phyloP scores from a whole-genome alignment of 768 basidiomycete species.

The Phaffia australis region DNA sequence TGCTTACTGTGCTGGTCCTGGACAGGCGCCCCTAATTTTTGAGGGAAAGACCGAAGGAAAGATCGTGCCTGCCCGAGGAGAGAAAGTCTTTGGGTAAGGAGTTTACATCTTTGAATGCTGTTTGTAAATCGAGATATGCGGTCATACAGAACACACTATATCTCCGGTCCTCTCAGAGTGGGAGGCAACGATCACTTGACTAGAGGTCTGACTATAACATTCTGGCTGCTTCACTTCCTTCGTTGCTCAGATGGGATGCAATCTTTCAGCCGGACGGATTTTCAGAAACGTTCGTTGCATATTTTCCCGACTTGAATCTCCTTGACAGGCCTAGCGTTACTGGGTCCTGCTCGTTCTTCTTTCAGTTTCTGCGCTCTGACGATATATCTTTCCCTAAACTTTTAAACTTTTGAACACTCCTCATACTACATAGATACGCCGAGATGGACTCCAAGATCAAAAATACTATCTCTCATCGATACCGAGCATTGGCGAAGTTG shows the following conservation, averaged over 20 bases:
- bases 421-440: conserved; percentile 47
- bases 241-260: conserved; percentile 17
- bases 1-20: conserved; percentile 79
- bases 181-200: too few species aligned
- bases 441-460: conserved; percentile 58
- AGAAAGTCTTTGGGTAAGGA: conserved; percentile 79
- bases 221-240: conserved; percentile 1
- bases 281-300: conserved; percentile 55
- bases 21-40: conserved; percentile 62
- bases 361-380: neutral
- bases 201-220: neutral
- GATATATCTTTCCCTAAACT: neutral
- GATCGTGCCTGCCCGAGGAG: conserved; percentile 79
- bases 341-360: neutral
- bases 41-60: conserved; percentile 79
- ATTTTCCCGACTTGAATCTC: neutral
- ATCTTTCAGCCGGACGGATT: conserved; percentile 45
- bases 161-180: too few species aligned
- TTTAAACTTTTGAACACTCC: too few species aligned
- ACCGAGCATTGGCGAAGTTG: conserved; percentile 58
- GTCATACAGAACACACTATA: too few species aligned
- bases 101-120: conserved; percentile 48
- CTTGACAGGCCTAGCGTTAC: neutral
- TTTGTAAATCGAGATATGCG: too few species aligned
- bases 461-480: conserved; percentile 57